Base-by-base conservation (phyloP, 345 rosid species). In the Corymbia maculata region DNA sequence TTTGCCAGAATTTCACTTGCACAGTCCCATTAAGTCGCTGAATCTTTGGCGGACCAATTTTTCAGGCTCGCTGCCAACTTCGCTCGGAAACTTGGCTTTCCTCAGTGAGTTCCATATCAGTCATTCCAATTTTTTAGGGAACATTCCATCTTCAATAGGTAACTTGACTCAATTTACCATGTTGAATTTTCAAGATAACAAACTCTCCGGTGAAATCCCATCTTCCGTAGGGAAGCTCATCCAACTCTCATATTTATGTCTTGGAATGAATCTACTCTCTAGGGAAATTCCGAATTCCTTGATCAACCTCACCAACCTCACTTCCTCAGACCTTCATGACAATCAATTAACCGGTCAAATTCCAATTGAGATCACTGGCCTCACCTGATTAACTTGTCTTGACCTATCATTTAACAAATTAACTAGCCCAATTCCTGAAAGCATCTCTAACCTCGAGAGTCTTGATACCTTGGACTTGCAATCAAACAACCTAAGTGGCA, bases 1-100 rank as follows among this genome's bases (percentile, higher is more conserved):
- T 85, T 84, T 91, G 26, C 91, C 87, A n/a, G 90, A 88, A 44
- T 91, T 91, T 51, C 55, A 12, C 19, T n/a, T 57, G 85, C 52
- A 53, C 19, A 79, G 70, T 51, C 80, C 66, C 9, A 79, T 90
- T 4, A 28, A 79, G 44, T 50, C 32, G 1, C 15, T 86, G 6
- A 5, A 0, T 4, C 70, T 90, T 55, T 0, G 0, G 5, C 0
- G 0, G 0, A 53, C 11, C 26, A 24, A 79, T 5, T 64, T 91
- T 15, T 52, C 21, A 5, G 55, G 55, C 6, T 6, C 21, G 0
- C 21, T 52, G 15, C 55, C 19, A 52, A 1, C 55, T 52, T 52
- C 8, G 3, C 21, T 52, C 2, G 21, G 8, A 52, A 52, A 52
- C 55, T 6, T 52, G 21, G 55, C 55, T 52, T 52, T 52, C 21